Base-by-base conservation (phyloP, 1,284 basidiomycete genomes). In the Papiliotrema terrestris region DNA sequence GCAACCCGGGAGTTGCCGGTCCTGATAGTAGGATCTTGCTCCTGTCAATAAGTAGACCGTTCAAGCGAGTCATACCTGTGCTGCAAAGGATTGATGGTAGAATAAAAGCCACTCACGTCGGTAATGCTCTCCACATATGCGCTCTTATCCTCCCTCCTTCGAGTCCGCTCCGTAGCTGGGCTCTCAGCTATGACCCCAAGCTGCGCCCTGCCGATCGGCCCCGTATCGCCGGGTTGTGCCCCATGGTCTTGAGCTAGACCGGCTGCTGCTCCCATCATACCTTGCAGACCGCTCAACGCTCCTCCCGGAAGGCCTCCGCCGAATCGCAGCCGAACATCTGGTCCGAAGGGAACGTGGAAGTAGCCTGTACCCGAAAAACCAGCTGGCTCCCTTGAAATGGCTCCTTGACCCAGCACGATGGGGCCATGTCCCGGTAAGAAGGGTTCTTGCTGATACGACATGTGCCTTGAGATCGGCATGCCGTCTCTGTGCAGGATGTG, bases 91-190 rank as follows among this genome's bases (percentile, higher is more conserved):
- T 17, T 37, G 36, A 11, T 17, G 36, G 36, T 37, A 37, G 36
- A 11, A 17, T 9, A 20, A 17, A 15, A 9, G 35, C n/a, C 26
- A 50, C 73, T 60, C 36, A 73, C 72, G 54, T 76, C 73, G 42
- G 67, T 61, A 3, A 75, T 63, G 9, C 71, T 72, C 61, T 76
- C 72, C 2, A 73, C 73, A 56, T 68, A 73, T 6, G 73, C 72
- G 42, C 68, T 69, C 11, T 65, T 51, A 25, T 63, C 65, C n/a
- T 68, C 62, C n/a, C 49, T 52, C 49, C 50, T 54, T 55, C 47
- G 56, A 22, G 35, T 32, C 19, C 42, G 46, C 35, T 58, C 44
- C 25, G 29, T 32, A 32, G 29, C 29, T 11, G 29, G 29, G 11
- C 29, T 32, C 11, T 32, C 29, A 11, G 29, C 29, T 6, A 32